Evolutionary conservation across 139 green algal genomes (phyloP).

Genomic region (Monoraphidium neglectum): DNA sequence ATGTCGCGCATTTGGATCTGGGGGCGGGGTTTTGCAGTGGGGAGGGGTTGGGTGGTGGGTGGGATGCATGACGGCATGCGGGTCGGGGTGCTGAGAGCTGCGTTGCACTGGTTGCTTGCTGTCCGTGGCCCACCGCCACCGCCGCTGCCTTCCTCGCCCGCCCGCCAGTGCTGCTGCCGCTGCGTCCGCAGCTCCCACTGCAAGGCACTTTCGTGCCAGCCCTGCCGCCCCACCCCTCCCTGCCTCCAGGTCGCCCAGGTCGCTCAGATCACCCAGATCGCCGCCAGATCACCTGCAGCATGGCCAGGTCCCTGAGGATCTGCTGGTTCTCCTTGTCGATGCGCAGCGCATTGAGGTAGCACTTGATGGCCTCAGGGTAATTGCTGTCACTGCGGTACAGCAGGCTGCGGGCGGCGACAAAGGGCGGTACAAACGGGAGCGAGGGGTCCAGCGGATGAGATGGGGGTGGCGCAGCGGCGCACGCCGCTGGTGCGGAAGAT

Average conservation of each 20-base stretch:
- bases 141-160: too few relatives aligned
- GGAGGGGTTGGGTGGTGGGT: neutral
- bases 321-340: constrained; percentile 94
- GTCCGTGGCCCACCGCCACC: too few relatives aligned
- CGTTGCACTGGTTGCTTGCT: too few relatives aligned
- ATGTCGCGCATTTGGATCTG: constrained; percentile 95
- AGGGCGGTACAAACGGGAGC: neutral
- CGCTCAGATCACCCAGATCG: too few relatives aligned
- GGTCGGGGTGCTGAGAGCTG: too few relatives aligned
- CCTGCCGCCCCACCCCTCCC: too few relatives aligned
- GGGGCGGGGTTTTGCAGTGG: neutral
- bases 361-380: constrained; percentile 99
- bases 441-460: neutral
- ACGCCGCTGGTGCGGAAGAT: neutral
- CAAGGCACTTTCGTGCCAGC: too few relatives aligned
- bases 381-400: constrained; percentile 93
- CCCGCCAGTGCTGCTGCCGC: too few relatives aligned
- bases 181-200: too few relatives aligned
- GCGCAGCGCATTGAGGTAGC: constrained; percentile 96
- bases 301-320: constrained; percentile 90
- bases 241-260: too few relatives aligned
- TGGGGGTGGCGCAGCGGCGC: neutral
- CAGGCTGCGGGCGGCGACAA: constrained; percentile 55
- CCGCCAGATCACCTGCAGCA: constrained; percentile 71
- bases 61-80: neutral